Base-by-base conservation (phyloP, 1,284 basidiomycete species). In the Trichosporon coremiiforme region DNA sequence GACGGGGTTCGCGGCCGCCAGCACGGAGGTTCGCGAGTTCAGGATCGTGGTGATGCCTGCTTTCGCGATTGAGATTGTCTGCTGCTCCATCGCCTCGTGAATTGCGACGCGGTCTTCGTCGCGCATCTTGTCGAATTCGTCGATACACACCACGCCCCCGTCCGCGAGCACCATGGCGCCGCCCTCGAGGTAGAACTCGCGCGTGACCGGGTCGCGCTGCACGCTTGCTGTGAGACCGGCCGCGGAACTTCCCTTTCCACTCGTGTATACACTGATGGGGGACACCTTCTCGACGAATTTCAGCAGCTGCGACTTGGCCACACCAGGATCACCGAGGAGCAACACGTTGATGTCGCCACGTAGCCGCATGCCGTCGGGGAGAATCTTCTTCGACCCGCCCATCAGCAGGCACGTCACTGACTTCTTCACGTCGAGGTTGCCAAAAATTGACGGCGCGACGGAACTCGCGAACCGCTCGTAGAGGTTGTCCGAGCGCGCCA, bases 81-180 rank as follows among this genome's bases (percentile, higher is more conserved):
- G 96, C 81, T 99, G 96, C 80, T 99, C 96, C 96, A 99, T 99
- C 17, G 96, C 97, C 85, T 99, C 97, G 85, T 99, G 97, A 72
- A 99, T 99, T 0, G 97, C 97, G 1, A 99, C 97, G 71, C 97
- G 90, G 80, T 99, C 97, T 83, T 98, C 96, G 79, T 99, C 97
- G 35, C 96, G 88, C 97, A 99, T 99, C 87, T 99, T 99, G 86
- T 99, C 97, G 78, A 99, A 99, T 83, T 99, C 97, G 80, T 99
- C 97, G 79, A 99, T 99, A 81, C 97, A 99, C 22, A 99, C 97
- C 15, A 99, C 95, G 35, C 97, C 97, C 4, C 94, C 95, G 80
- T 99, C 97, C 0, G 97, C 97, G 35, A 99, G 88, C 9, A 99
- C 97, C 97, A 99, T 99, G 0, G 97, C 97, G 33, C 97, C 97